Evolutionary conservation across 2,329 filamentous ascomycete species (phyloP), one percentile per base, ranked within the genome.

Genomic region (Diaporthe sp.): DNA sequence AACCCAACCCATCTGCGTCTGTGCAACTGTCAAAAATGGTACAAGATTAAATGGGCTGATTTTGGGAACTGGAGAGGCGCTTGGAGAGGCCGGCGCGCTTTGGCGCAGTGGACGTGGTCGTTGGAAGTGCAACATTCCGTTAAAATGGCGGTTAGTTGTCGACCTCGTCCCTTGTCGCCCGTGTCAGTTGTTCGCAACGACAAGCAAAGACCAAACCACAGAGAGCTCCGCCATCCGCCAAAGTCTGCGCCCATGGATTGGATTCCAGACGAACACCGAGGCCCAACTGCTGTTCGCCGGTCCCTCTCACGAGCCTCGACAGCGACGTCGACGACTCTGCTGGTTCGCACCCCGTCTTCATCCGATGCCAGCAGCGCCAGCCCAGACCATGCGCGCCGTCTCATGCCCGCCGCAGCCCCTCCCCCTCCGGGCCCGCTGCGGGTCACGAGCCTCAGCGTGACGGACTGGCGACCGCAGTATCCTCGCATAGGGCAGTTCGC

Each of bases 401-500:
- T 37, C 59, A 47, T 4, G 4, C 37, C 37, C 37, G 8, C 37
- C 59, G 32, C 37, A 15, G 22, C 32, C 17, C 37, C 37, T 37
- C n/a, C 32, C 17, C 37, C 37, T 37, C n/a, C 58, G 17, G 37
- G 59, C 59, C 19, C 47, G 32, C 47, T 69, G 5, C 22, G 3
- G 4, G 65, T 55, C n/a, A 42, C 22, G 30, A 55, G 12, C 27
- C 65, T 69, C 9, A 55, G 65, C 30, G 1, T 17, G 32, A 69
- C 47, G 0, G 22, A 30, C 32, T 69, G 65, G 65, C 27, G 65
- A 1, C 47, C 32, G 32, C 65, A 37, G 32, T 69, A 55, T 55
- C 65, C 65, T 7, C 65, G 47, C 8, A 55, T 55, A 17, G 65
- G 65, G 8, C 47, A 68, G 63, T 68, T 68, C 19, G 47, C 63